Evolutionary conservation across 2,329 filamentous ascomycete species (phyloP).

Genomic region (Clarireedia sp.): DNA sequence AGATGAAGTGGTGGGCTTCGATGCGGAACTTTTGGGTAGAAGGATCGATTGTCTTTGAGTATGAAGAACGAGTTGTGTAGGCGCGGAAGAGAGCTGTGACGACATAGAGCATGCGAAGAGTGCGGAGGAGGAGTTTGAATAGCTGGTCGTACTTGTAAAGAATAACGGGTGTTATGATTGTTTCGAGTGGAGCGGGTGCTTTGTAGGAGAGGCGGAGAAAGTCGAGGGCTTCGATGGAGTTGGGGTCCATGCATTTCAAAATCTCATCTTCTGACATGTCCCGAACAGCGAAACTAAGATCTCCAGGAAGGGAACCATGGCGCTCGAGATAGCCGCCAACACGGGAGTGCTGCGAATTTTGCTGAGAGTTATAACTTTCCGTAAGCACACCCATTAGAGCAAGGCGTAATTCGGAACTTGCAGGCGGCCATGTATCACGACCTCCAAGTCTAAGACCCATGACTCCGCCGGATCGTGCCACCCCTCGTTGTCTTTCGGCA

Average conservation of each 20-base stretch:
- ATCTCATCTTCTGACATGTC: conserved; percentile 73
- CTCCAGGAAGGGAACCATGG: conserved; percentile 49
- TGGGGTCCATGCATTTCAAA: conserved; percentile 71
- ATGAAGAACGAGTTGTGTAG: conserved; percentile 34
- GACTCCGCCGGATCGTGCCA: conserved; percentile 58
- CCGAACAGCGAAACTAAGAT: conserved; percentile 76
- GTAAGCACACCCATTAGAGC: conserved; percentile 78
- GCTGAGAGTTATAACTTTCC: conserved; percentile 54
- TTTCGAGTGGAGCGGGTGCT: conserved; percentile 60
- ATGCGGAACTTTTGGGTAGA: conserved; percentile 51
- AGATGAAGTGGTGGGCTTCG: conserved; percentile 74
- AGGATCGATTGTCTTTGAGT: conserved; percentile 19
- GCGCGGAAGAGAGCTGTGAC: conserved; percentile 57
- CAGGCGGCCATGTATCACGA: conserved; percentile 82
- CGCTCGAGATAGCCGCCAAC: conserved; percentile 26
- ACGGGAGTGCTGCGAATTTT: conserved; percentile 22
- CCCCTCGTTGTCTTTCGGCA: conserved; percentile 64
- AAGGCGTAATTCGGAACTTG: conserved; percentile 84
- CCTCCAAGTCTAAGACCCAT: conserved; percentile 81
- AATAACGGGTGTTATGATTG: conserved; percentile 62
- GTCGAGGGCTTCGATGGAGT: conserved; percentile 81
- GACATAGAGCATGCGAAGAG: conserved; percentile 72
- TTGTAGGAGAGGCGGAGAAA: conserved; percentile 85
- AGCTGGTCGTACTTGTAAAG: conserved; percentile 77
- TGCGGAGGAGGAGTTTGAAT: conserved; percentile 70